Conservation (phyloP, 306 rosid species). For the Cucumis cinereus region DNA sequence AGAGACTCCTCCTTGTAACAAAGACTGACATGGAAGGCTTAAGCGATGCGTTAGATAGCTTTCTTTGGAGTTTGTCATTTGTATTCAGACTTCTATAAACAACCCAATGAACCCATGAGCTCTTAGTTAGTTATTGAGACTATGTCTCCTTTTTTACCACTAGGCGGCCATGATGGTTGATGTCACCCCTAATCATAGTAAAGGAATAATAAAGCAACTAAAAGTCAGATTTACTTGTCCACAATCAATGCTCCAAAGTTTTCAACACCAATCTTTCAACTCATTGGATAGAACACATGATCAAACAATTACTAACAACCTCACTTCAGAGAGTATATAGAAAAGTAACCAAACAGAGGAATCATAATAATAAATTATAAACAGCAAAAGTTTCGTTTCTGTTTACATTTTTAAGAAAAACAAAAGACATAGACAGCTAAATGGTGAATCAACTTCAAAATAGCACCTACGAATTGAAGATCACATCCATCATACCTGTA, state of each 20-base stretch:
- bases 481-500: slow-evolving; percentile 52
- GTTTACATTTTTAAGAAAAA: not conserved
- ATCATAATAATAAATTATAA: not conserved
- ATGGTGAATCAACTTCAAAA: not conserved
- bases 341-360: not conserved
- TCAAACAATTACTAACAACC: not conserved
- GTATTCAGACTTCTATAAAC: no score
- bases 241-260: not conserved
- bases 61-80: no score
- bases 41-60: no score
- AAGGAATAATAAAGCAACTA: not conserved
- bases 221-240: not conserved
- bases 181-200: not conserved
- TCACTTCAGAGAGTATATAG: not conserved
- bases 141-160: no score
- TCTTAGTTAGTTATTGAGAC: no score
- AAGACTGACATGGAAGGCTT: no score
- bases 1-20: no score
- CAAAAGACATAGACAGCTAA: not conserved
- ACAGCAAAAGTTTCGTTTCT: not conserved
- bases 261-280: not conserved
- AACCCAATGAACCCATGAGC: no score
- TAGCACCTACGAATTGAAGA: slow-evolving; percentile 6
- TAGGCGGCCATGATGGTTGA: no score
- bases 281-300: not conserved